Evolutionary conservation across 2,329 filamentous ascomycete species (phyloP), one percentile per base, ranked within the genome.

Genomic region (Chrysoporthe austroafricana): DNA sequence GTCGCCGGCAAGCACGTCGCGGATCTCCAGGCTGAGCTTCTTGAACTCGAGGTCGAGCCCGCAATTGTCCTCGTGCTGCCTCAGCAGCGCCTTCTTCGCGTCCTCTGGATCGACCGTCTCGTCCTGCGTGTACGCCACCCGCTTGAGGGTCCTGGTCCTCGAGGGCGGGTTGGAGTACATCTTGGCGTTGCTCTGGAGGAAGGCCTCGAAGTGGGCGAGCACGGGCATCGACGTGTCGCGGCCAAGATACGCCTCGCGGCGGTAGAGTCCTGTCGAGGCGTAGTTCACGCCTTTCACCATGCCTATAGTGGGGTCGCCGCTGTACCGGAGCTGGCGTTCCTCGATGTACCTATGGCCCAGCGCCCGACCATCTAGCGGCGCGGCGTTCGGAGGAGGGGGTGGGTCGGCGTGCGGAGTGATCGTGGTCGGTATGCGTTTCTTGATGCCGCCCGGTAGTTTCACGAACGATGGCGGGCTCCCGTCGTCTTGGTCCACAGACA

Each of bases 201-300:
- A 68, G 2, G 73, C 74, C 64, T 85, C 81, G 42, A 79, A 80
- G 6, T 74, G 71, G 2, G 81, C 80, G 7, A 85, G 71, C 5
- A 89, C 77, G 2, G 84, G 85, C 57, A 74, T 75, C 1, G 65
- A 66, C 0, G 79, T 77, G 54, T 87, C 80, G 2, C 76, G 74
- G 21, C 84, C 73, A 2, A 80, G 71, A 70, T 90, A 87, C 1
- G 81, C 81, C 6, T 87, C 83, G 5, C 68, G 72, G 4, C 82
- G 77, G 72, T 81, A 88, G 2, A 87, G 75, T 1, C 77, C 77
- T 0, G 83, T 82, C 1, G 76, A 71, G 0, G 76, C 69, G 71
- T 90, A 90, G 2, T 77, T 75, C 0, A 83, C 82, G 1, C 87
- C 88, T 72, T 90, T 84, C 1, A 88, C 80, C 5, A 81, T 85